These are phyloP conservation scores for Pseudozyma flocculosa DNA, from an alignment of 1,284 basidiomycete genomes.

Conservation along the genomic window DNA sequence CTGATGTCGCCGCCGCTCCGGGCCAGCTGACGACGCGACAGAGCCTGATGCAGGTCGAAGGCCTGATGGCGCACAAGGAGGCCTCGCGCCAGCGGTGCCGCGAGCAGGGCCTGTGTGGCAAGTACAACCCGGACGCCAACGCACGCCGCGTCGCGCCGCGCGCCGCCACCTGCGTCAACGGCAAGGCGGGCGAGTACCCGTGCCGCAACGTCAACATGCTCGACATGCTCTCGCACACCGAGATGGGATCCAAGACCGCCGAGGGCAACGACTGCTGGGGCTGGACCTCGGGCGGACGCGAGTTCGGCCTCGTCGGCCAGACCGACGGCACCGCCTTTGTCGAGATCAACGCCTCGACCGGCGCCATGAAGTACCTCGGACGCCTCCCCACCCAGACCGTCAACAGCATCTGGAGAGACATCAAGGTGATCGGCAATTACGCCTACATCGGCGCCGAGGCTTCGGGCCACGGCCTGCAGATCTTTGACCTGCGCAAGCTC, in stretches of 20 bases:
- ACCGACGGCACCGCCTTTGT: slow-evolving; percentile 2
- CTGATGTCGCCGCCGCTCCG: too few species aligned
- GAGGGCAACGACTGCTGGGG: neutral
- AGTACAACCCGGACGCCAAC: neutral
- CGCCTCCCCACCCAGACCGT: slow-evolving; percentile 2
- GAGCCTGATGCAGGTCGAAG: neutral
- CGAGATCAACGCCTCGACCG: neutral
- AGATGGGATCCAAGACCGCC: neutral
- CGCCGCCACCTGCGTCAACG: neutral
- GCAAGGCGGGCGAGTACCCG: neutral
- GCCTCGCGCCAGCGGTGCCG: neutral
- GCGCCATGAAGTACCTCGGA: slow-evolving; percentile 1
- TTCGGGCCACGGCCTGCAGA: slow-evolving; percentile 1
- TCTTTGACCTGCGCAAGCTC: slow-evolving; percentile 5
- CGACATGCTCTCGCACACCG: neutral
- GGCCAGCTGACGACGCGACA: neutral
- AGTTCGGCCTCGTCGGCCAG: slow-evolving; percentile 1
- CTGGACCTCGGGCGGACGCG: neutral
- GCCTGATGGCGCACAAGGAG: neutral
- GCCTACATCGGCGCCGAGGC: slow-evolving; percentile 4
- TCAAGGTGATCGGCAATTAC: slow-evolving; percentile 1
- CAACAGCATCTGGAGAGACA: slow-evolving; percentile 1
- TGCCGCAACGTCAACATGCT: neutral
- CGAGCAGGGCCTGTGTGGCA: neutral
- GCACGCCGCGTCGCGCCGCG: too few species aligned